Conservation (phyloP, 2,329 filamentous ascomycete species). For the Colletotrichum camelliae region DNA sequence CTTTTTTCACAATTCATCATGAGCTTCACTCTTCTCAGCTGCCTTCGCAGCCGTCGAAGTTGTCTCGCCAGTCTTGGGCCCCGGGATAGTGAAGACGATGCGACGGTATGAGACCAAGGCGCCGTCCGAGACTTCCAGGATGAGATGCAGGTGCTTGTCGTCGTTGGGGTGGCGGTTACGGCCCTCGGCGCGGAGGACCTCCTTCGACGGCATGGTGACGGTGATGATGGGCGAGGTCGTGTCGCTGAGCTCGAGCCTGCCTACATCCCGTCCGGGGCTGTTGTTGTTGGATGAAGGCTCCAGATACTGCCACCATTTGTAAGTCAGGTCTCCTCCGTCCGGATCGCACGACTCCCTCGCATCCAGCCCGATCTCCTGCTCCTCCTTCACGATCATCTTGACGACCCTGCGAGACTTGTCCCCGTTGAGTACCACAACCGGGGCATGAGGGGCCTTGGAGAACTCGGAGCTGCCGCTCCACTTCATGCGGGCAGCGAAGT, state of each 20-base stretch:
- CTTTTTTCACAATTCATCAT: not conserved
- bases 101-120: not conserved
- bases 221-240: not conserved
- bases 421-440: slow-evolving; percentile 26
- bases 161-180: slow-evolving; percentile 1
- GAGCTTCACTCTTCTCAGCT: not conserved
- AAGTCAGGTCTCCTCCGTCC: slow-evolving; percentile 20
- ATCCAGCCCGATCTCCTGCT: slow-evolving; percentile 18
- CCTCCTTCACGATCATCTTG: slow-evolving; percentile 3
- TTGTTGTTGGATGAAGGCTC: slow-evolving; percentile 18
- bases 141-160: slow-evolving; percentile 5
- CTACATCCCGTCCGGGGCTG: not conserved
- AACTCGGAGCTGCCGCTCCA: slow-evolving; percentile 14
- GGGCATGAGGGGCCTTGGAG: slow-evolving; percentile 10
- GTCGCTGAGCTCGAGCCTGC: not conserved
- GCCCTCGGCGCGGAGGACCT: not conserved
- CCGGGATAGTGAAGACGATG: slow-evolving; percentile 2
- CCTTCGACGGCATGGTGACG: slow-evolving; percentile 1
- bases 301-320: slow-evolving; percentile 23
- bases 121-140: slow-evolving; percentile 5
- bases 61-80: not conserved
- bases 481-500: slow-evolving; percentile 31
- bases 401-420: slow-evolving; percentile 19
- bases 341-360: slow-evolving; percentile 22
- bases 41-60: not conserved